phyloP scores from a whole-genome alignment of 2,329 filamentous ascomycete genomes.

The Drechmeria coniospora region DNA sequence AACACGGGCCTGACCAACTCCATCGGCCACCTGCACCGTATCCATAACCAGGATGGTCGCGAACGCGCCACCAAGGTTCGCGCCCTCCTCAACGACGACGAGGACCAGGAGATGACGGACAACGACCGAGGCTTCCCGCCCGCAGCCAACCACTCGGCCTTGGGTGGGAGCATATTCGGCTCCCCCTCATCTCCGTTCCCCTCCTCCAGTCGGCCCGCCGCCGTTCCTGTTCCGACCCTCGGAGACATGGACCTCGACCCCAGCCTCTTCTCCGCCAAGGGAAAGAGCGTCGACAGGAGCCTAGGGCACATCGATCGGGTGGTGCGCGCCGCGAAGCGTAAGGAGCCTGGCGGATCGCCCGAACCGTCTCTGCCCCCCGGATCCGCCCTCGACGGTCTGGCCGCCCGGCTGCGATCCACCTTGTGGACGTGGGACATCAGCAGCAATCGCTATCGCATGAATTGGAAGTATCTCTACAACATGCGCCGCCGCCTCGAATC shows the following conservation, averaged over 20 bases:
- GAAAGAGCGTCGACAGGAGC: slow-evolving; percentile 15
- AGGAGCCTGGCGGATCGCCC: slow-evolving; percentile 18
- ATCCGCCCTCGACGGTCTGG: slow-evolving; percentile 12
- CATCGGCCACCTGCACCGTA: slow-evolving; percentile 25
- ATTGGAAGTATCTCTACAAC: slow-evolving; percentile 88
- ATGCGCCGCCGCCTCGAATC: slow-evolving; percentile 72
- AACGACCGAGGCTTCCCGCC: slow-evolving; percentile 12
- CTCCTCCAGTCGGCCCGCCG: slow-evolving; percentile 11
- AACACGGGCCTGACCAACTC: slow-evolving; percentile 27
- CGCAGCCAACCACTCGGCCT: slow-evolving; percentile 8
- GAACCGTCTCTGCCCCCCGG: slow-evolving; percentile 16
- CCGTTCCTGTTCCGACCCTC: slow-evolving; percentile 9
- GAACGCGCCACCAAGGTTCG: slow-evolving; percentile 40
- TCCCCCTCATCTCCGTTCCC: slow-evolving; percentile 15
- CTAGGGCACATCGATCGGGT: slow-evolving; percentile 11
- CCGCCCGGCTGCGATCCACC: slow-evolving; percentile 24
- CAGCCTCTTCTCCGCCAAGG: slow-evolving; percentile 9
- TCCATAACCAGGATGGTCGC: slow-evolving; percentile 31
- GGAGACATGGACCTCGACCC: slow-evolving; percentile 16
- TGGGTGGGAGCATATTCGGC: slow-evolving; percentile 18
- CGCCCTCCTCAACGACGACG: slow-evolving; percentile 32
- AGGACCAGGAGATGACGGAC: slow-evolving; percentile 34
- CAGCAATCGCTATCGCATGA: slow-evolving; percentile 46
- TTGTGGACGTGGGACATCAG: slow-evolving; percentile 35
- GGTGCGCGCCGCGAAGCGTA: slow-evolving; percentile 18